Conservation (phyloP, 73 alveolate species). For the Paraurostyla sp. region DNA sequence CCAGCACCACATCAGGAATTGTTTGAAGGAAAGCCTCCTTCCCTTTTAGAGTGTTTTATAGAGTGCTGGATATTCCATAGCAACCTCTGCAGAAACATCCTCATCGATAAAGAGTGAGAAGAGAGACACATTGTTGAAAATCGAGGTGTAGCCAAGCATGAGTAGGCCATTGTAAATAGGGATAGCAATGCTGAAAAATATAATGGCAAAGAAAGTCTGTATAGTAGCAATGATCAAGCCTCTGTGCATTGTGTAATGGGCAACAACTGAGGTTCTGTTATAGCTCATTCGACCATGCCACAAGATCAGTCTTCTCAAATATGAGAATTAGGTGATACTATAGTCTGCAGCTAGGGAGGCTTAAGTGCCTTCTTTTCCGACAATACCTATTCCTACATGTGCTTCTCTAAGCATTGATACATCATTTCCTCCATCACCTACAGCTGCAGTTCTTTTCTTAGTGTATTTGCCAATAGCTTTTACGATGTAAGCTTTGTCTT, state of each 20-base stretch:
- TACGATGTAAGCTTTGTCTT: conserved; percentile 92
- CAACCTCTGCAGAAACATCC: conserved; percentile 55
- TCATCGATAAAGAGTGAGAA: conserved; percentile 88
- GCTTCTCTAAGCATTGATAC: conserved; percentile 93
- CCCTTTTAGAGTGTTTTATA: conserved; percentile 77
- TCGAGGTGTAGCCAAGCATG: conserved; percentile 90
- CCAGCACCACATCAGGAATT: conserved; percentile 79
- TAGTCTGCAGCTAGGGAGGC: conserved; percentile 95
- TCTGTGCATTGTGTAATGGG: conserved; percentile 90
- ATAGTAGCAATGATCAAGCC: conserved; percentile 89
- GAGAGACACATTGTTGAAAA: conserved; percentile 90
- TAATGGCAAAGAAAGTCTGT: conserved; percentile 81
- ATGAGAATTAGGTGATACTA: conserved; percentile 80
- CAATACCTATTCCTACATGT: conserved; percentile 96
- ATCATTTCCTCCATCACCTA: conserved; percentile 99
- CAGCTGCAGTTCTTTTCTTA: conserved; percentile 84
- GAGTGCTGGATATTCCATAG: conserved; percentile 75
- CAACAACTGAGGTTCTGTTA: conserved; percentile 85
- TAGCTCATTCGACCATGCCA: conserved; percentile 95
- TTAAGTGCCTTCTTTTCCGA: conserved; percentile 95
- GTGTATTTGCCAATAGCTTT: conserved; percentile 83
- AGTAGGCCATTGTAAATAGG: conserved; percentile 80
- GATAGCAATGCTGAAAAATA: conserved; percentile 82
- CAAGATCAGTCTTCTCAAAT: conserved; percentile 81
- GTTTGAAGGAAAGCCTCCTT: conserved; percentile 64